Conservation (phyloP, 1,284 basidiomycete species). For the Trichosporon sp. region DNA sequence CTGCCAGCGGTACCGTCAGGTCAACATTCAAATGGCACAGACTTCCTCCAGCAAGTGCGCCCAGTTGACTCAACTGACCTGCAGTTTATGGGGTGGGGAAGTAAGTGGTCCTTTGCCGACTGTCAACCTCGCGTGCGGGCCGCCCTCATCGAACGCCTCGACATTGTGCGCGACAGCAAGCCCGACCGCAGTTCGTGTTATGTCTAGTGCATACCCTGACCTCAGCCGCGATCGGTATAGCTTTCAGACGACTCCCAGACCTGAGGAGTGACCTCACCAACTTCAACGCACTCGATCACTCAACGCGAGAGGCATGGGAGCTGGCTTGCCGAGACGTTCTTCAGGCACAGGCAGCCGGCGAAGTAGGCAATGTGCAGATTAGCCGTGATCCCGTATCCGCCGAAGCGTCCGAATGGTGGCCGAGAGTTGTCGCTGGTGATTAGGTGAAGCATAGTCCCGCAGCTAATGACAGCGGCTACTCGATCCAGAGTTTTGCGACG, state of each 20-base stretch:
- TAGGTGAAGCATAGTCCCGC: not conserved
- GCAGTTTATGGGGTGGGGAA: slow-evolving; percentile 1
- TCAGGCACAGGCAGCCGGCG: not conserved
- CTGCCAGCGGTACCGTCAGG: not conserved
- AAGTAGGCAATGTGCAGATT: not conserved
- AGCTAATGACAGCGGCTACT: not conserved
- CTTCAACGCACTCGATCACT: not conserved
- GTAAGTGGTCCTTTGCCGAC: not conserved
- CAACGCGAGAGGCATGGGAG: not conserved
- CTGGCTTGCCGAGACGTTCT: not conserved
- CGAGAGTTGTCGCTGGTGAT: not conserved
- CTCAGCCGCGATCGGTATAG: not conserved
- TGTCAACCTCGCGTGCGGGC: not conserved
- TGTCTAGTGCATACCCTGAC: not conserved
- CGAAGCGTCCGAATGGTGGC: not conserved
- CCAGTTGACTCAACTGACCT: not conserved
- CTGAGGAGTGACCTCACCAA: not conserved
- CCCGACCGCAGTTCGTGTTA: not conserved
- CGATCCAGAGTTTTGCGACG: not conserved
- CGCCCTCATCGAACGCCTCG: not conserved
- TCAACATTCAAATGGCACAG: not conserved
- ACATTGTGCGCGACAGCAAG: not conserved
- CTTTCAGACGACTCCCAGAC: not conserved
- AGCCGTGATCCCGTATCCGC: not conserved
- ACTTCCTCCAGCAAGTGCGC: not conserved